Base-by-base conservation (phyloP, 306 rosid species). In the Dryas drummondii region DNA sequence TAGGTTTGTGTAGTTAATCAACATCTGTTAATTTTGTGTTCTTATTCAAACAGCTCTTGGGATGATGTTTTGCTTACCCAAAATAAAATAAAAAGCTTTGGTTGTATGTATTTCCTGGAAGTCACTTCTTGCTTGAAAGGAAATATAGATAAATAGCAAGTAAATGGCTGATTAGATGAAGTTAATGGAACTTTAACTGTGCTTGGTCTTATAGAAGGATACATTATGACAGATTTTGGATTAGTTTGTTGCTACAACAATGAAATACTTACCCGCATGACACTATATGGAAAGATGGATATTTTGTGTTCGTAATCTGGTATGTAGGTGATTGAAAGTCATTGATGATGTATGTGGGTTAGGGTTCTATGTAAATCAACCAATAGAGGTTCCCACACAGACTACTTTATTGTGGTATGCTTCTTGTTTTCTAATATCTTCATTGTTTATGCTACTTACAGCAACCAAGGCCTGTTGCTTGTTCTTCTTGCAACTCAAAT, bases 381-480 rank as follows among this genome's bases (percentile, higher is more conserved):
- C 26, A 15, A 37, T 40, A 62, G 37, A 61, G 22, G 0, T 9
- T 32, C 19, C 12, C 48, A 6, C 19, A 61, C 10, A 40, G 37
- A 61, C 32, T 26, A 7, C 0, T 41, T 62, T 2, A 14, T 40
- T 4, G 13, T 7, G 47, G 47, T 6, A 6, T 27, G 37, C 2
- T 27, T 27, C 37, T 27, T 63, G 55, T 71, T 54, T 78, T 69
- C 75, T 70, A 62, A 76, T 77, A 73, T 73, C 68, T 64, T 71
- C 46, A 6, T 64, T 75, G 60, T 62, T 47, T 60, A 13, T 63
- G 56, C 45, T 81, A 66, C 72, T 68, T 83, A 45, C 86, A 94
- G 98, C 97, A 94, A 94, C 98, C 98, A 41, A 88, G 76, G 80
- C 98, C 98, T 58, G 80, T 94, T 58, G 86, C 46, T 75, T 94